Conservation (phyloP, 805 yeast species). For the Isabelozyma rhagii region DNA sequence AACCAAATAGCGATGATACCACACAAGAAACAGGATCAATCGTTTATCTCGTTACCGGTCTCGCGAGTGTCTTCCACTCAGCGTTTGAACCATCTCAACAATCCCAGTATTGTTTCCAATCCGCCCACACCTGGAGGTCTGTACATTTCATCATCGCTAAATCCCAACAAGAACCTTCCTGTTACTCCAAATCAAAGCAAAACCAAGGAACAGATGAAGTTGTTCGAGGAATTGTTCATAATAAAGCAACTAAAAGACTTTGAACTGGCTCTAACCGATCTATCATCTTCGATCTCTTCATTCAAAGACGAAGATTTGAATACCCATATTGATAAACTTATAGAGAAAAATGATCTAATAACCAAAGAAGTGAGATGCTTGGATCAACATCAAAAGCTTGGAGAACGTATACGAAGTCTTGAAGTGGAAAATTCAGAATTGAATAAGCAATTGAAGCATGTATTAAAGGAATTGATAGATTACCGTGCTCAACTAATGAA, state of each 20-base stretch:
- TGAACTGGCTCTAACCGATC: constrained; percentile 22
- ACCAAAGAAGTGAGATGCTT: constrained; percentile 20
- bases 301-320: constrained; percentile 30
- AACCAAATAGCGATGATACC: constrained; percentile 19
- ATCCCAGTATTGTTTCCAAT: constrained; percentile 12
- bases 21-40: constrained; percentile 21
- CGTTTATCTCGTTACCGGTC: constrained; percentile 30
- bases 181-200: constrained; percentile 15
- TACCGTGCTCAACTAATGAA: constrained; percentile 29
- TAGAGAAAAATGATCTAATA: constrained; percentile 24
- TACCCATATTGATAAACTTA: constrained; percentile 19
- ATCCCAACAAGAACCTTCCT: constrained; percentile 31
- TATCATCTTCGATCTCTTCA: constrained; percentile 29
- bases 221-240: constrained; percentile 31
- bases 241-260: constrained; percentile 27
- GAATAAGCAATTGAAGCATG: constrained; percentile 20
- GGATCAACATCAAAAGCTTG: constrained; percentile 26
- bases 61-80: constrained; percentile 34
- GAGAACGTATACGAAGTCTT: constrained; percentile 18
- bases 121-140: constrained; percentile 22
- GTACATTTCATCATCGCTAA: constrained; percentile 36
- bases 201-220: constrained; percentile 20
- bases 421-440: constrained; percentile 18
- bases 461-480: constrained; percentile 30
- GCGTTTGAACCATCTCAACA: constrained; percentile 23